Base-by-base conservation (phyloP, 2,329 filamentous ascomycete genomes). In the Ophiostoma quercus region DNA sequence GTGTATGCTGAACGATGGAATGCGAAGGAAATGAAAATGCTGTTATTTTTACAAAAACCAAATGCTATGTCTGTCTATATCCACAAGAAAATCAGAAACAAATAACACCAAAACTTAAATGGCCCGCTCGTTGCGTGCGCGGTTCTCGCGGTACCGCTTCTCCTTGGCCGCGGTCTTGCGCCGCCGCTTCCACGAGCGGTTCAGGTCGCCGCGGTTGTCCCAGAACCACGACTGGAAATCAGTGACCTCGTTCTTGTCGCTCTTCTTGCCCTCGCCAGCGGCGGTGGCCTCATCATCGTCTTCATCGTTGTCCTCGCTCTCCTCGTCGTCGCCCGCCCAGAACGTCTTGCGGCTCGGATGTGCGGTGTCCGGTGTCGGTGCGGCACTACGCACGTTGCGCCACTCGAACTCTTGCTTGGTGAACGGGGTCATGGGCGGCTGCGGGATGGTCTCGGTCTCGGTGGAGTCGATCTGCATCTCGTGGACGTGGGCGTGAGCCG, bases 361-460 rank as follows among this genome's bases (percentile, higher is more conserved):
- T 1, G 92, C 92, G 0, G 95, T 98, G 77, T 99, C 95, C 0
- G 95, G 95, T 0, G 95, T 99, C 0, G 95, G 95, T 2, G 95
- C 95, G 6, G 93, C 93, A 77, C 93, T 97, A 70, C 95, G 86
- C n/a, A 91, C 77, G 67, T 86, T 87, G 72, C 93, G 86, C 80
- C 83, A 87, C 74, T 92, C 89, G 39, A 94, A 82, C 74, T 98
- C 94, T 74, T 89, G 86, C 73, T 89, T 88, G 0, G 91, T 92
- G 77, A 88, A 96, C 0, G 94, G 94, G 0, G 94, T 97, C 79
- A 92, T 87, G 14, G 93, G 94, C 4, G 82, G 71, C 68, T 71
- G 71, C 9, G 57, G 41, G 11, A 25, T 47, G 14, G 54, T 16
- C 1, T 66, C 76, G 12, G 34, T n/a, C 1, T 73, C 69, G 67